A percentile compares a stretch with the other conserved stretches of the same genome.
Evolutionary conservation across 2,329 filamentous ascomycete species (phyloP).

Genomic region (Albifimbria verrucaria): DNA sequence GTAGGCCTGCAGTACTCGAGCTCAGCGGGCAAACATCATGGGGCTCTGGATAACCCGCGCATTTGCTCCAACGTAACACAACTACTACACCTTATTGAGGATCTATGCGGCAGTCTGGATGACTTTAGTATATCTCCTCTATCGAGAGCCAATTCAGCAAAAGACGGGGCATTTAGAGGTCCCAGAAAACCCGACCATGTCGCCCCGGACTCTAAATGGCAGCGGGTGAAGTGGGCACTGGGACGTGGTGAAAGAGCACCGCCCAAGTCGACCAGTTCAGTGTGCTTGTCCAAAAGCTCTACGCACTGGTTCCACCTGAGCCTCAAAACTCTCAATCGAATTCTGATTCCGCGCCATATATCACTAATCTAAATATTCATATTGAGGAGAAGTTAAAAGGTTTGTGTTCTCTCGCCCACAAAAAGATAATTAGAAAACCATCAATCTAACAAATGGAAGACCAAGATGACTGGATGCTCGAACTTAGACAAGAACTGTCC

Average conservation of each 20-base stretch:
- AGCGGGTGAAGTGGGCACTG: not conserved
- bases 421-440: too few species aligned
- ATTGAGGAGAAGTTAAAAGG: too few species aligned
- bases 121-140: not conserved
- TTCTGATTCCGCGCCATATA: too few species aligned
- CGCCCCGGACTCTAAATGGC: not conserved
- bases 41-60: not conserved
- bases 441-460: too few species aligned
- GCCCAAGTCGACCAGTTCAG: not conserved
- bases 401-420: too few species aligned
- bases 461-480: not conserved
- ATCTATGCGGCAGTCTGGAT: not conserved
- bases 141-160: not conserved
- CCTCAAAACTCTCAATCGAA: not conserved
- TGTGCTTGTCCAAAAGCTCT: not conserved
- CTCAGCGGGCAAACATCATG: not conserved
- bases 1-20: not conserved
- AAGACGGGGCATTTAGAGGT: not conserved
- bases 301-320: not conserved
- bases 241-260: not conserved
- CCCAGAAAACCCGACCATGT: not conserved
- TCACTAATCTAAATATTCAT: too few species aligned
- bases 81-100: not conserved
- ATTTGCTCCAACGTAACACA: not conserved
- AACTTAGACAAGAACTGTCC: not conserved